These are phyloP conservation scores for Microsporum audouinii DNA, from an alignment of 2,329 filamentous ascomycete species.

Conservation along the genomic window DNA sequence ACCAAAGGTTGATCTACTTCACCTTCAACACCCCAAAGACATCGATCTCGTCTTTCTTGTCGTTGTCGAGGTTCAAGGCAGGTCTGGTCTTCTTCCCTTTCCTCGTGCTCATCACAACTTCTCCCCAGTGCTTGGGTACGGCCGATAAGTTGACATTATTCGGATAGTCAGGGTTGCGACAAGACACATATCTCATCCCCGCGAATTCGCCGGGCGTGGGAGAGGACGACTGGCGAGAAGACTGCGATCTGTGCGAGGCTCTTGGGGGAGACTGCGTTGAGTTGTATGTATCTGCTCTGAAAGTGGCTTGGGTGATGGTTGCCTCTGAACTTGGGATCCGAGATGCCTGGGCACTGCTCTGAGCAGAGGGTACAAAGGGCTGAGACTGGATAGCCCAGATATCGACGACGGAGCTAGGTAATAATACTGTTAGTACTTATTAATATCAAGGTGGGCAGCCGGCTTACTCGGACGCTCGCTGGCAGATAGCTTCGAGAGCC, in stretches of 20 bases:
- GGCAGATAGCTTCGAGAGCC: constrained; percentile 37
- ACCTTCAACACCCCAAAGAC: constrained; percentile 33
- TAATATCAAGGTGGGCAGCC: background rate
- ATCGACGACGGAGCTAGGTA: constrained; percentile 32
- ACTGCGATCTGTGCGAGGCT: constrained; percentile 11
- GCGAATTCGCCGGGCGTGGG: constrained; percentile 13
- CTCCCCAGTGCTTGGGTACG: constrained; percentile 34
- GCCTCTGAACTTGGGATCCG: constrained; percentile 14
- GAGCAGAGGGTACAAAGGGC: constrained; percentile 28
- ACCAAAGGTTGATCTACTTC: constrained; percentile 8
- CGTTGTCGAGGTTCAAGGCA: constrained; percentile 16
- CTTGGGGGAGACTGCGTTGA: constrained; percentile 10
- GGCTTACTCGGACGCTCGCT: constrained; percentile 35
- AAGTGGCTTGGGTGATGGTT: constrained; percentile 2
- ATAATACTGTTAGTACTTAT: background rate
- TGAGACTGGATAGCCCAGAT: constrained; percentile 37
- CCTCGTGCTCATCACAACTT: constrained; percentile 32
- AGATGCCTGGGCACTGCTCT: constrained; percentile 19
- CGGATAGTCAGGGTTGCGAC: constrained; percentile 2
- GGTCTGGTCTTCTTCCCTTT: constrained; percentile 22
- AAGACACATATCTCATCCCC: constrained; percentile 14
- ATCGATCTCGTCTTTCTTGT: constrained; percentile 24
- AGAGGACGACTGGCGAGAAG: constrained; percentile 5
- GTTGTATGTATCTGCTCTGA: constrained; percentile 15
- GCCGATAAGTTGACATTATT: constrained; percentile 13